Base-by-base conservation (phyloP, 495 filamentous ascomycete species). In the Letharia columbiana region DNA sequence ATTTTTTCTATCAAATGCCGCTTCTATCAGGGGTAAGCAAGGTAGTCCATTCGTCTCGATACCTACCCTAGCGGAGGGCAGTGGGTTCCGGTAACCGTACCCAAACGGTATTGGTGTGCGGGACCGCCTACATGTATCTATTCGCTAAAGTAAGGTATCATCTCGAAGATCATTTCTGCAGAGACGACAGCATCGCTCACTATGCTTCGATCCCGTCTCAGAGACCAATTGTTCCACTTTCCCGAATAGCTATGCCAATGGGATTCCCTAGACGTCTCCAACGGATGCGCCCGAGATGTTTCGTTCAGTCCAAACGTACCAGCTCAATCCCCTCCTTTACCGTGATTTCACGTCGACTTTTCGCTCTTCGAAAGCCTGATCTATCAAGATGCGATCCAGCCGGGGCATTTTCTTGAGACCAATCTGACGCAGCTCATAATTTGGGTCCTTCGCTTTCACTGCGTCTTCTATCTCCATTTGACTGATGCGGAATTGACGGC, bases 321-420 rank as follows among this genome's bases (percentile, higher is more conserved):
- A 33, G 12, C 28, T 33, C 50, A 15, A 33, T 31, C 7, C 50
- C 50, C 1, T 54, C 28, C 28, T 54, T 31, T 33, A 31, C 11
- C 5, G 6, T 33, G 50, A 15, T 54, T 4, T 15, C 50, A 50
- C 7, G 12, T 54, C 3, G 17, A 33, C 12, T 33, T 54, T 31
- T 54, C 50, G 50, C 50, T 13, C 50, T 31, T 33, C 13, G 50
- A 54, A 31, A 52, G 13, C 28, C 50, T 54, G 50, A 0, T 31
- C 50, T 31, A 33, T 54, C 50, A 54, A 33, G 50, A 54, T 54
- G 23, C 50, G 50, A 54, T 54, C 50, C 50, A 54, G 50, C 33
- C 50, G 12, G 13, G 50, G 50, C 50, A 15, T 54, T 54, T 54
- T 54, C 50, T 54, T 54, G 50, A 20, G 28, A 54, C 28, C 50